Evolutionary conservation across 2,329 filamentous ascomycete species (phyloP), one percentile per base, ranked within the genome.

Genomic region (Harringtonia aguacate): DNA sequence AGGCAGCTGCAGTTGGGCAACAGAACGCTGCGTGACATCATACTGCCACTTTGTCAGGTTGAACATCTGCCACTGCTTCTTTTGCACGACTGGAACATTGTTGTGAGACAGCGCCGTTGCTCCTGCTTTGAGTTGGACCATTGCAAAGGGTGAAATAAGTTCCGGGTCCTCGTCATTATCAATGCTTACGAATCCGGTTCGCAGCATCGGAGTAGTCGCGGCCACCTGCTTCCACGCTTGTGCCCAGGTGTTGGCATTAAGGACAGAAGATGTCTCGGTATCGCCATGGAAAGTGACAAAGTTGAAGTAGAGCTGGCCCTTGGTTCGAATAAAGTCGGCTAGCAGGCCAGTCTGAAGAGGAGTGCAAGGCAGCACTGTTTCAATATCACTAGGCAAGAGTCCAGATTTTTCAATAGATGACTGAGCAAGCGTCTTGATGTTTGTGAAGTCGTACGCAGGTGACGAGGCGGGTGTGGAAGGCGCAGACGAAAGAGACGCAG

Each of bases 341-440:
- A 95, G 58, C 74, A 95, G 88, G 1, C 85, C 86, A 39, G 76
- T 73, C 54, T 95, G 89, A 1, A 88, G 67, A 1, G 82, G 70
- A 0, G 88, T 94, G 57, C 86, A 94, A 0, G 89, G 89, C 1
- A 84, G 68, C 4, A 92, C 56, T 1, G 69, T 64, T 49, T 83
- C 72, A 1, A 86, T 51, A 0, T 61, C 13, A 20, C 45, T 39
- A 1, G 36, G 4, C 1, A 30, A 8, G 8, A 55, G 28, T 1
- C 48, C 47, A 0, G 46, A 43, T 9, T 38, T 39, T 10, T 45
- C 41, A 1, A 71, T 40, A 4, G 65, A 52, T 1, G 40, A 27
- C 3, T 48, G 50, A 3, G 69, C 53, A 9, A 36, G 17, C 2
- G 22, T 15, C 8, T 34, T 35, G 10, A 77, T 76, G 2, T 30